Conservation (phyloP, 208 protist genomes). For the Trypanosoma vivax region DNA sequence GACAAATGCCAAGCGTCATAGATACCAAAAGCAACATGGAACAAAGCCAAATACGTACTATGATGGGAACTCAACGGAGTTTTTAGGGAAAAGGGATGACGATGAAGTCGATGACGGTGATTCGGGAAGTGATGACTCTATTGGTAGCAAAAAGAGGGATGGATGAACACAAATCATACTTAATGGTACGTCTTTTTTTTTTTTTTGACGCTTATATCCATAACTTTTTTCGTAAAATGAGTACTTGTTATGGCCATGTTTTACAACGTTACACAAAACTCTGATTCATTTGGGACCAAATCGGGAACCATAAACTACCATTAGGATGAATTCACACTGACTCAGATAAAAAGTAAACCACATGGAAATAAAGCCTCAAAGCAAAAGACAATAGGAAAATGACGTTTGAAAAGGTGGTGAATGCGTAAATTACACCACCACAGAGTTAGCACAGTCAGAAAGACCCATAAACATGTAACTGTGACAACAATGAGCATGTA, state of each 20-base stretch:
- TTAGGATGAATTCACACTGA: constrained; percentile 1
- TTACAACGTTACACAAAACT: no score
- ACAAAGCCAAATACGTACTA: constrained; percentile 63
- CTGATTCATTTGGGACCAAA: no score
- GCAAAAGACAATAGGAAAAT: no score
- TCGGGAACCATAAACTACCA: not conserved
- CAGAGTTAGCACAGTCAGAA: no score
- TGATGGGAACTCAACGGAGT: constrained; percentile 56
- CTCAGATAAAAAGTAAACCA: not conserved
- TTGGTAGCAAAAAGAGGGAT: not conserved
- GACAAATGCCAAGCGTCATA: not conserved
- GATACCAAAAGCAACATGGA: constrained; percentile 2
- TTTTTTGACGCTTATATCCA: constrained; percentile 9
- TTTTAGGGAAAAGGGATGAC: constrained; percentile 21
- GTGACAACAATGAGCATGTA: no score
- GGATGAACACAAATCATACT: not conserved
- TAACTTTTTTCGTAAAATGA: constrained; percentile 6
- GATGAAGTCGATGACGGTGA: constrained; percentile 12
- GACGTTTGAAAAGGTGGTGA: no score
- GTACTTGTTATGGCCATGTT: no score
- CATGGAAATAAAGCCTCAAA: not conserved
- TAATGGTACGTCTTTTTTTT: no score
- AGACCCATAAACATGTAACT: no score
- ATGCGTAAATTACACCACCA: no score
- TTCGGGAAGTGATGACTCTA: constrained; percentile 11